Percentiles rank a stretch among this genome's conserved stretches.
Evolutionary conservation across 2,329 filamentous ascomycete genomes (phyloP).

Genomic region (Ceratocystis ficicola): DNA sequence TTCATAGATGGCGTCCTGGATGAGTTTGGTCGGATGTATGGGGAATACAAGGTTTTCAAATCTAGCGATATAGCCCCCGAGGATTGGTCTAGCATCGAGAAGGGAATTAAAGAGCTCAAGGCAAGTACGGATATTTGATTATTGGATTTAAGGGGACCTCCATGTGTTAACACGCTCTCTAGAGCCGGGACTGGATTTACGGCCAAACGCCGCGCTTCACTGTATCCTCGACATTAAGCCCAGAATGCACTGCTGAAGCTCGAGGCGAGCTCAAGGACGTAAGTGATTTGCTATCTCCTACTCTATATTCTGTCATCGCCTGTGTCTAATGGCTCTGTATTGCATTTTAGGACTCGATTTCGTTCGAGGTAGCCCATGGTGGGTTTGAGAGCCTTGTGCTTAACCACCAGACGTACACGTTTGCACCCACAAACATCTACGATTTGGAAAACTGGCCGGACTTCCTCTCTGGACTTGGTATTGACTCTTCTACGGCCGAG

Average conservation of each 20-base stretch:
- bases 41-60: conserved; percentile 34
- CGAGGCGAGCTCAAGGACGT: conserved; percentile 40
- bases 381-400: conserved; percentile 29
- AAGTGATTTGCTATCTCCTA: conserved; percentile 23
- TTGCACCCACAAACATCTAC: conserved; percentile 18
- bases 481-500: neutral
- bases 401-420: conserved; percentile 21
- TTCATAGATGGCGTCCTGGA: conserved; percentile 46
- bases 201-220: conserved; percentile 76
- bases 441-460: conserved; percentile 20
- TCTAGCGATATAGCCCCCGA: conserved; percentile 38
- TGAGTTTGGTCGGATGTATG: conserved; percentile 60
- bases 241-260: conserved; percentile 45
- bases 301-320: neutral
- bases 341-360: conserved; percentile 25
- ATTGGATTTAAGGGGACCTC: neutral
- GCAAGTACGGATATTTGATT: conserved; percentile 31
- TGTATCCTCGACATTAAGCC: conserved; percentile 49
- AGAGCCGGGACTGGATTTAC: conserved; percentile 65
- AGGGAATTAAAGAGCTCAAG: conserved; percentile 51
- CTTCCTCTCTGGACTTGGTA: conserved; percentile 14
- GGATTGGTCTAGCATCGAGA: conserved; percentile 39
- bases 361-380: conserved; percentile 32
- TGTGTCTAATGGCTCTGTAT: neutral
- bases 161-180: conserved; percentile 26